phyloP scores from a whole-genome alignment of 305 asterid species.

The Fraxinus greggii region DNA sequence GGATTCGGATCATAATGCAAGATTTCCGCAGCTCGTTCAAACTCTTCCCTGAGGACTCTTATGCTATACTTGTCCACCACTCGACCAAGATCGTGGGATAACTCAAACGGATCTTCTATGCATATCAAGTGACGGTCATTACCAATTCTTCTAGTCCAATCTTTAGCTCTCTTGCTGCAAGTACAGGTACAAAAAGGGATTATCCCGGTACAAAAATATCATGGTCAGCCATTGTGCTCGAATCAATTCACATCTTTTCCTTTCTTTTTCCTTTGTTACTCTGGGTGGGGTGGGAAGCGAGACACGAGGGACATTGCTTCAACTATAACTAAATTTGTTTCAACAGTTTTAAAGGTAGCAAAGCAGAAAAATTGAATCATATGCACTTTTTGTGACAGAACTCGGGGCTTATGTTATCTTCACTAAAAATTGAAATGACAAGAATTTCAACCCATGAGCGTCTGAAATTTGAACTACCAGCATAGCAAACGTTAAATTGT shows the following conservation, averaged over 20 bases:
- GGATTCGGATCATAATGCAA: conserved; percentile 74
- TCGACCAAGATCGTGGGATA: conserved; percentile 89
- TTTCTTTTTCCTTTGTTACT: not conserved
- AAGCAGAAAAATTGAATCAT: not conserved
- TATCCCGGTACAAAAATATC: not conserved
- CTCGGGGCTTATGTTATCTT: not conserved
- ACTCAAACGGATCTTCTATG: conserved; percentile 94
- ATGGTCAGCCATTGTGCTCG: not conserved
- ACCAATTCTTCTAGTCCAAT: conserved; percentile 93
- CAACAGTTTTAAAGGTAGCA: not conserved
- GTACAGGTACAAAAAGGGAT: not conserved
- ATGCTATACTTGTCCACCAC: conserved; percentile 88
- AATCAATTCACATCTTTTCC: not conserved
- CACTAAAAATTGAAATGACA: not conserved
- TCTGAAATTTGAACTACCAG: not conserved
- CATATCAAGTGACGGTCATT: conserved; percentile 94
- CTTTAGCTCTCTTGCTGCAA: conserved; percentile 75
- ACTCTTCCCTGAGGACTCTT: conserved; percentile 85
- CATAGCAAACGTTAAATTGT: not conserved
- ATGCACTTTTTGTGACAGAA: not conserved
- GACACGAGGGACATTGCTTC: not conserved
- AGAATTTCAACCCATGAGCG: not conserved
- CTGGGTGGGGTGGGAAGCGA: not conserved
- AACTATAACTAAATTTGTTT: not conserved
- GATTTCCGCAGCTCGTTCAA: conserved; percentile 91